Evolutionary conservation across 2,329 filamentous ascomycete species (phyloP).

Genomic region (Daldinia eschscholtzii): DNA sequence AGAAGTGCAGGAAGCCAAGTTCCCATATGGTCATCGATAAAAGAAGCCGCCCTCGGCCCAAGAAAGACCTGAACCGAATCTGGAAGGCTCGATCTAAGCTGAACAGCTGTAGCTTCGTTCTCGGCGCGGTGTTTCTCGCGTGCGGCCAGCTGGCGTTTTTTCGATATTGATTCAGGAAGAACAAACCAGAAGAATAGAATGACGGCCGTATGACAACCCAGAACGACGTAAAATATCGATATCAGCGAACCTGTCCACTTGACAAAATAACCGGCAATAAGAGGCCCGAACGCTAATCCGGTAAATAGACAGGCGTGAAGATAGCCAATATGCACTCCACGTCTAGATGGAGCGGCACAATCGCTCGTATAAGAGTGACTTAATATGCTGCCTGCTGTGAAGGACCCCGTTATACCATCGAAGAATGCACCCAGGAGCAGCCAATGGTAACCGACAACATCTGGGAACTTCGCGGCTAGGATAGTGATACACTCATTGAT

Average conservation of each 20-base stretch:
- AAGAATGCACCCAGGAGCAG: slow-evolving; percentile 80
- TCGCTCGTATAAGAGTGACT: slow-evolving; percentile 91
- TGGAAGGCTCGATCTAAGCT: slow-evolving; percentile 43
- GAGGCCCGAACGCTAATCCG: slow-evolving; percentile 88
- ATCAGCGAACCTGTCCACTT: slow-evolving; percentile 80
- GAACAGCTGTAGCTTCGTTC: slow-evolving; percentile 56
- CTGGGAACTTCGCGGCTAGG: slow-evolving; percentile 79
- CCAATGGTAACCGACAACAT: slow-evolving; percentile 80
- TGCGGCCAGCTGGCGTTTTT: slow-evolving; percentile 76
- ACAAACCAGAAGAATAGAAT: slow-evolving; percentile 77
- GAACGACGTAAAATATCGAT: slow-evolving; percentile 84
- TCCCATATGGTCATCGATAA: slow-evolving; percentile 44
- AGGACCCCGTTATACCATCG: slow-evolving; percentile 89
- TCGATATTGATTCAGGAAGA: slow-evolving; percentile 87
- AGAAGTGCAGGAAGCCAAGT: slow-evolving; percentile 54
- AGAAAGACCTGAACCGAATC: slow-evolving; percentile 34
- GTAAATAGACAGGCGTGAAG: slow-evolving; percentile 90
- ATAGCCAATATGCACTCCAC: slow-evolving; percentile 88
- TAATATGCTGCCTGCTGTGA: slow-evolving; percentile 82
- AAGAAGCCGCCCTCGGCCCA: slow-evolving; percentile 40
- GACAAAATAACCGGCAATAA: slow-evolving; percentile 84
- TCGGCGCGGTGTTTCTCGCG: slow-evolving; percentile 73
- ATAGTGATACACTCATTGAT: slow-evolving; percentile 82
- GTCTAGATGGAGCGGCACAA: slow-evolving; percentile 82
- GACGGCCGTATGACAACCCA: slow-evolving; percentile 80